phyloP scores from a whole-genome alignment of 768 basidiomycete species.

The button mushroom (Agaricus bisporus) region DNA sequence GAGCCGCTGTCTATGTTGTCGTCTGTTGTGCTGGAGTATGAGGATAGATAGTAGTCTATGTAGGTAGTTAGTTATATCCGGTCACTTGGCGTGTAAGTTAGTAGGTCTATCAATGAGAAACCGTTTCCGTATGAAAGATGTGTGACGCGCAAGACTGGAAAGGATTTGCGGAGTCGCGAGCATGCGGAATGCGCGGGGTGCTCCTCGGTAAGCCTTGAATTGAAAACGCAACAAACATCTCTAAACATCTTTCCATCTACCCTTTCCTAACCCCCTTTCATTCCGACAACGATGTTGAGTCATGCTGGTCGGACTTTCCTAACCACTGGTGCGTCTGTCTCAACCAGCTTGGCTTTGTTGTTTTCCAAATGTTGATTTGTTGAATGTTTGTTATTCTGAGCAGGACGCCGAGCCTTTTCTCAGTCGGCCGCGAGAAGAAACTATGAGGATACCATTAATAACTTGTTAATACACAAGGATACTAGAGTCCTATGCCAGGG shows the following conservation, averaged over 20 bases:
- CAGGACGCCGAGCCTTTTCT: constrained; percentile 76
- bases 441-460: constrained; percentile 87
- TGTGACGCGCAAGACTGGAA: too few relatives aligned
- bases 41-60: background rate
- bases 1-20: too few relatives aligned
- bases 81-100: background rate
- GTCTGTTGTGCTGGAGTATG: too few relatives aligned
- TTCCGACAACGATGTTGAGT: constrained; percentile 43
- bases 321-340: constrained; percentile 37
- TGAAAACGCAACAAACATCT: constrained; percentile 1
- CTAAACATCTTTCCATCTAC: constrained; percentile 1
- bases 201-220: background rate
- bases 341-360: background rate
- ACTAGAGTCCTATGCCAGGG: constrained; percentile 92
- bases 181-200: too few relatives aligned
- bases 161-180: too few relatives aligned
- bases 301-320: constrained; percentile 54
- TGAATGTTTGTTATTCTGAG: constrained; percentile 22
- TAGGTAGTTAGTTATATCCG: constrained; percentile 1
- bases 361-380: background rate
- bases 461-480: constrained; percentile 90
- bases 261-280: constrained; percentile 7
- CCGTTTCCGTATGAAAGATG: background rate
- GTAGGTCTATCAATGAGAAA: background rate
- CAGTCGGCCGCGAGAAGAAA: constrained; percentile 65